Conservation (phyloP, 176 grass and related monocot genomes). For the Lolium multiflorum region DNA sequence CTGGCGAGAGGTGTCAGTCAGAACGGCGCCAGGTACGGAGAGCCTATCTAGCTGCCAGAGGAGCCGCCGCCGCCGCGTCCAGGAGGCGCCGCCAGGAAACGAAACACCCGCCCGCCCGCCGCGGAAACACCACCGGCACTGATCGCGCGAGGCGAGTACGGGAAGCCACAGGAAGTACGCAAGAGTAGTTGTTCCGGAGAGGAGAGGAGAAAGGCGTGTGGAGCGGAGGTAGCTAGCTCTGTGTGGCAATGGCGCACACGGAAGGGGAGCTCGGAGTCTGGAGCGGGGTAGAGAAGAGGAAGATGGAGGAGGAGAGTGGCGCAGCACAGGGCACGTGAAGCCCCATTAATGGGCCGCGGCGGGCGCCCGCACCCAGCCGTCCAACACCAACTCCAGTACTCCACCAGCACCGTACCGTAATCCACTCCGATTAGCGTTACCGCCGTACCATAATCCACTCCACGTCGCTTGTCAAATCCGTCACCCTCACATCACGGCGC, state of each 20-base stretch:
- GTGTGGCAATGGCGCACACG: constrained; percentile 41
- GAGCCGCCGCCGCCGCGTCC: not conserved
- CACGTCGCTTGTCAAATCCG: constrained; percentile 1
- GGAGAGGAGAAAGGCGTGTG: no score
- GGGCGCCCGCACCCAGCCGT: constrained; percentile 5
- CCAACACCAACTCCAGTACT: not conserved
- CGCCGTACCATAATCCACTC: no score
- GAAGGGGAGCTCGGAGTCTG: not conserved
- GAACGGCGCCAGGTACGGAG: not conserved
- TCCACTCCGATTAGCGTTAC: not conserved
- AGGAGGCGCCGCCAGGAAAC: not conserved
- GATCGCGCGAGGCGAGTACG: no score
- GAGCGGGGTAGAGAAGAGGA: not conserved
- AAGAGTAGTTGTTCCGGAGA: no score
- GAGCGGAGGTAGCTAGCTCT: no score
- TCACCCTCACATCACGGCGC: not conserved
- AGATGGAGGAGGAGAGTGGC: not conserved
- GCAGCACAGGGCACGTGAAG: constrained; percentile 65
- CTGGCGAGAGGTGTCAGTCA: not conserved
- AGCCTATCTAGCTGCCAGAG: not conserved
- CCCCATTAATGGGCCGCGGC: constrained; percentile 65
- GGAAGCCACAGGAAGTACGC: no score
- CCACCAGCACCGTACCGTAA: not conserved
- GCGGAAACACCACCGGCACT: no score
- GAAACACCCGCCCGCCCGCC: no score